phyloP scores from a whole-genome alignment of 805 yeast species.

The Candida sonorensis region DNA sequence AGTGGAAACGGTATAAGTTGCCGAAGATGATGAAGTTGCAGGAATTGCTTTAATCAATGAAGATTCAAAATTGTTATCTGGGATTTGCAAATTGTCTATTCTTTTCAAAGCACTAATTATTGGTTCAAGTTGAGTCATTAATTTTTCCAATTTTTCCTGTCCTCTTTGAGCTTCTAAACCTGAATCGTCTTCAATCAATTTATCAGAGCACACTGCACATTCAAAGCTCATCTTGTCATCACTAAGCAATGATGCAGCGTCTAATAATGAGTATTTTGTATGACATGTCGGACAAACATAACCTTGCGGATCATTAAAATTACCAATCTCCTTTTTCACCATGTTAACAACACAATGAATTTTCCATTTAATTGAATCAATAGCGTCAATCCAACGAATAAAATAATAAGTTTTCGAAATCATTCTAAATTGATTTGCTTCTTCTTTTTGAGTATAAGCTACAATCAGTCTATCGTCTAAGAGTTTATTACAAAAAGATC shows the following conservation, averaged over 20 bases:
- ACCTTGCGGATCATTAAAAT: conserved; percentile 87
- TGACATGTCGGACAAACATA: conserved; percentile 85
- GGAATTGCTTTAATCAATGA: conserved; percentile 81
- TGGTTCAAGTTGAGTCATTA: conserved; percentile 89
- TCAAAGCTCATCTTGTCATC: conserved; percentile 75
- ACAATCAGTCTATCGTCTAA: conserved; percentile 78
- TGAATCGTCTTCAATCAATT: conserved; percentile 80
- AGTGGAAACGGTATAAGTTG: conserved; percentile 61
- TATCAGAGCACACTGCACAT: conserved; percentile 78
- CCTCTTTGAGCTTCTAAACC: conserved; percentile 73
- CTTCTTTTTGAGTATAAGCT: conserved; percentile 67
- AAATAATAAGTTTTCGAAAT: conserved; percentile 72
- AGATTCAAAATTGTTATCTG: conserved; percentile 85
- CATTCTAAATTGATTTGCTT: conserved; percentile 56
- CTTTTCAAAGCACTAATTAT: conserved; percentile 75
- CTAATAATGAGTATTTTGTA: conserved; percentile 75
- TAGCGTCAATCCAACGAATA: conserved; percentile 85
- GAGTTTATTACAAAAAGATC: conserved; percentile 72
- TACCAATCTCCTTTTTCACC: conserved; percentile 76
- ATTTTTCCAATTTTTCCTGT: conserved; percentile 71
- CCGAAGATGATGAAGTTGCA: conserved; percentile 62
- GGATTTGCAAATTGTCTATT: conserved; percentile 71
- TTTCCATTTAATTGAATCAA: conserved; percentile 95
- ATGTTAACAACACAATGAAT: conserved; percentile 77
- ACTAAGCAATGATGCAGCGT: conserved; percentile 75